Evolutionary conservation across 148 eudicot species (phyloP), one percentile per base, ranked within the genome.

Genomic region (Euryodendron excelsum): DNA sequence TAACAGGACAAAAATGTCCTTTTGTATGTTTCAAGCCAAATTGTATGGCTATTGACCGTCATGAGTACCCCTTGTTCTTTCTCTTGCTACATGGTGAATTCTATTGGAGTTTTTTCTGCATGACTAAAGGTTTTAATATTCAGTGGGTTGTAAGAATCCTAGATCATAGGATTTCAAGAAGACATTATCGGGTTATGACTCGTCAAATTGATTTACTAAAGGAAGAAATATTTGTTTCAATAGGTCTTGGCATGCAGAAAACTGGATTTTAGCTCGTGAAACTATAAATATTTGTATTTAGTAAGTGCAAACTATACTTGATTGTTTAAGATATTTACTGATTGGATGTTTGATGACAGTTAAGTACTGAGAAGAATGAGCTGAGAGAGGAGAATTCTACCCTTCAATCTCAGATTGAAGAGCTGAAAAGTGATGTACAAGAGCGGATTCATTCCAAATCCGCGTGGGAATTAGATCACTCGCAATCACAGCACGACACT

Each of bases 281-380:
- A 41, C 3, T 31, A 37, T 21, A n/a, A 72, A 31, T 18, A 2
- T 53, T 31, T 20, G 30, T 33, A 33, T 72, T 31, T 53, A 27
- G 36, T 20, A 45, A 45, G 17, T 52, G 61, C n/a, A 30, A n/a
- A 17, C 3, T 27, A 50, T 25, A 15, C 20, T 47, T 47, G 62
- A 52, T 31, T 33, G 37, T 48, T 27, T 0, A 69, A 69, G 8
- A 39, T 72, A 8, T 36, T 0, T 2, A 45, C 12, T 23, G 34
- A 58, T 58, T 59, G 50, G 33, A 30, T 77, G 21, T 53, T 41
- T 76, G 64, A 56, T 81, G 50, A 76, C 83, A 93, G 94, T 85
- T 91, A 64, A 77, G 83, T 23, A 44, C 55, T 20, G 97, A 93
- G 82, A 91, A 82, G 82, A 74, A 88, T 28, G 97, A 93, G 84